A percentile compares a stretch with the other conserved stretches of the same genome.
Evolutionary conservation across 2,329 filamentous ascomycete species (phyloP).

Genomic region (Cercospora nicotianae): DNA sequence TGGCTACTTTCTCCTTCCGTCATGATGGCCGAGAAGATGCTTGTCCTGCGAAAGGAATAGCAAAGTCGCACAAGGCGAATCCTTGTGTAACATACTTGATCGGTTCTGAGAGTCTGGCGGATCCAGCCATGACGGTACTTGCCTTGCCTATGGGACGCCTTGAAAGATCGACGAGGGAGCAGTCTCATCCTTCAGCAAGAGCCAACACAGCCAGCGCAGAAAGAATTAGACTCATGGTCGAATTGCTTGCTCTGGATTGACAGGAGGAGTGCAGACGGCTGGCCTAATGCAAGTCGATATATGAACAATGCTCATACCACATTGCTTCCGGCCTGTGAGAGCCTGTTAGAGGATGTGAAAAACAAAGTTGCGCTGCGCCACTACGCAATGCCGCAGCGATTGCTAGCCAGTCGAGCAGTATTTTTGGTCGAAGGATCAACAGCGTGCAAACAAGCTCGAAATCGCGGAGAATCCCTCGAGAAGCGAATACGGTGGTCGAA

Average conservation of each 20-base stretch:
- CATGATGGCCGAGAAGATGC: background rate
- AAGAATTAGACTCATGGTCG: background rate
- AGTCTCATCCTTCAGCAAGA: background rate
- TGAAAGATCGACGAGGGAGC: background rate
- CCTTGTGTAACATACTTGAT: background rate
- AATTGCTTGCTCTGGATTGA: background rate
- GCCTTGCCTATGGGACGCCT: background rate
- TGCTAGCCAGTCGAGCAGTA: background rate
- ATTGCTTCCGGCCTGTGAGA: background rate
- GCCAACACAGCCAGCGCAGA: conserved; percentile 1
- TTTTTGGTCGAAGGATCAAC: background rate
- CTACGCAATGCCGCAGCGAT: background rate
- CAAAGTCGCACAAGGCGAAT: background rate
- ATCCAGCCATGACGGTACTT: background rate
- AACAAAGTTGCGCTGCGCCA: background rate
- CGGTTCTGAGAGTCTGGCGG: background rate
- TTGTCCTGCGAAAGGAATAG: background rate
- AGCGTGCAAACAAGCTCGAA: background rate
- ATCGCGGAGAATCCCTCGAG: background rate
- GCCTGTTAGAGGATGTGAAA: background rate
- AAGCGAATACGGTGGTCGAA: background rate
- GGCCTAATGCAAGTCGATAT: background rate
- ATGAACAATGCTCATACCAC: background rate
- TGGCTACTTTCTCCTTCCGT: conserved; percentile 12
- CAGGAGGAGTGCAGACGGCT: background rate